Percentiles rank a stretch among this genome's conserved stretches.
phyloP scores from a whole-genome alignment of 352 stramenopile genomes.

The Globisporangium megalacanthum region DNA sequence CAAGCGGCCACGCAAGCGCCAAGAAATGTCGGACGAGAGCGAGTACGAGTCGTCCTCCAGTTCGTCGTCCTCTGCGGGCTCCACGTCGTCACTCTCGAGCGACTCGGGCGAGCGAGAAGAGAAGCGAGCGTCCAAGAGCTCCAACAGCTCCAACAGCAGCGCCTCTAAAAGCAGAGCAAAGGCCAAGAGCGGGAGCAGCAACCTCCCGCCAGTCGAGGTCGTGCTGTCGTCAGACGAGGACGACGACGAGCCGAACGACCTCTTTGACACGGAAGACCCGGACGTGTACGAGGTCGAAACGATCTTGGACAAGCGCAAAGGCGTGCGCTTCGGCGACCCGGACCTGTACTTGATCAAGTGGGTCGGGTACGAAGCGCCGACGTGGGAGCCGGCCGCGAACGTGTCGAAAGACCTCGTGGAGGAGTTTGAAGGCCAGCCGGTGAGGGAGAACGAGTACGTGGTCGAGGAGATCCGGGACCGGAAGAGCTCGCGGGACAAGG shows the following conservation, averaged over 20 bases:
- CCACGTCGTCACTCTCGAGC: slow-evolving; percentile 16
- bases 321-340: slow-evolving; percentile 36
- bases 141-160: too few species aligned
- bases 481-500: slow-evolving; percentile 49
- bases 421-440: slow-evolving; percentile 64
- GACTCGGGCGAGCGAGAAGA: slow-evolving; percentile 22
- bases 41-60: slow-evolving; percentile 27
- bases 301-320: slow-evolving; percentile 55
- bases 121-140: slow-evolving; percentile 16
- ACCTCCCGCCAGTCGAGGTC: slow-evolving; percentile 49
- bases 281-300: slow-evolving; percentile 81
- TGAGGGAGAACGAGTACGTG: slow-evolving; percentile 75
- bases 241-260: slow-evolving; percentile 51
- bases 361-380: slow-evolving; percentile 74
- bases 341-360: slow-evolving; percentile 82
- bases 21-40: slow-evolving; percentile 17
- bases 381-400: slow-evolving; percentile 72
- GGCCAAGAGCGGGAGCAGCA: slow-evolving; percentile 27
- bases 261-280: slow-evolving; percentile 74
- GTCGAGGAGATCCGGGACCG: slow-evolving; percentile 70
- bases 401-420: slow-evolving; percentile 78
- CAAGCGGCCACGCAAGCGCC: slow-evolving; percentile 2
- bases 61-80: slow-evolving; percentile 7
- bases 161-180: slow-evolving; percentile 5
- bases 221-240: slow-evolving; percentile 73